Base-by-base conservation (phyloP, 805 yeast species). In the Nakazawaea ambrosiae region DNA sequence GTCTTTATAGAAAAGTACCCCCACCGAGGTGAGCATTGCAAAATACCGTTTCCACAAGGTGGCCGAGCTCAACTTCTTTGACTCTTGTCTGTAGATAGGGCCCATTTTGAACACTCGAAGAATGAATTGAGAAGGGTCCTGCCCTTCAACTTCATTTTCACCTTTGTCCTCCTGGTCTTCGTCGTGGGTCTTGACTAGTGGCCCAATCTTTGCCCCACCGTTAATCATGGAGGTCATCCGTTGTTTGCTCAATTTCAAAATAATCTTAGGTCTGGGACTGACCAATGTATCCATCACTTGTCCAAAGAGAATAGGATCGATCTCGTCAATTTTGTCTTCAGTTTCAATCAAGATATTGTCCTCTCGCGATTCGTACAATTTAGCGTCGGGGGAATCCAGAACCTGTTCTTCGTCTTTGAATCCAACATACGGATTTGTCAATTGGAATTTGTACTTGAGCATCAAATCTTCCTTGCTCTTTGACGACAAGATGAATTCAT, bases 1-100 rank as follows among this genome's bases (percentile, higher is more conserved):
- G 32, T 57, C 60, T 28, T 66, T 70, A 49, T 65, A 73, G 22
- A 73, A 53, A 11, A 71, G 54, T 16, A 73, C 45, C 1, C 79
- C 79, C 42, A 68, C 61, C 0, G 71, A 55, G 1, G 80, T 74
- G 33, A 74, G 49, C n/a, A 73, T 50, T 18, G 68, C 73, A 46
- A 56, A 66, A 38, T 65, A 65, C 25, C 57, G 61, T 40, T 57
- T 68, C 78, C 76, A 70, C 2, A 52, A 40, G 31, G 50, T 51
- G 14, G 46, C 34, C 26, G 46, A 50, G 2, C 55, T 41, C 17
- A 53, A 35, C 22, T 47, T 46, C 35, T 55, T 55, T 1, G 58
- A 47, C 44, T 70, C 75, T 40, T 69, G 66, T 29, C 57, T 53
- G 29, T 57, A 57, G 4, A 69, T 31, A 43, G 63, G 58, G 2